Evolutionary conservation across 352 stramenopile genomes (phyloP).

Genomic region (Stramenopiles sp.): DNA sequence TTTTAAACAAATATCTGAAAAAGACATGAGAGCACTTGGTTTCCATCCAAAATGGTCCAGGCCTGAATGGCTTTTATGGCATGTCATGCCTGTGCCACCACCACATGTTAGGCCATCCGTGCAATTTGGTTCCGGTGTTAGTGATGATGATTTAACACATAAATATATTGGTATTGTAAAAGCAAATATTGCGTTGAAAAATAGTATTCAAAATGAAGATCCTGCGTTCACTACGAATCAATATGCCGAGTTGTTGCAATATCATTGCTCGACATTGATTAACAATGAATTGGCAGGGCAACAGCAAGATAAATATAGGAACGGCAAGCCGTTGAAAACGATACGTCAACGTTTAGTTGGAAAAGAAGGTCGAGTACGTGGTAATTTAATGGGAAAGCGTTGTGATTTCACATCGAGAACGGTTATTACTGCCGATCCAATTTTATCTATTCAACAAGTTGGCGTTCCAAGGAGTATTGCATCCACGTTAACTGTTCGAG

Average conservation of each 20-base stretch:
- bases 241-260: slow-evolving; percentile 34
- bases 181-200: slow-evolving; percentile 81
- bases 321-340: slow-evolving; percentile 93
- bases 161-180: slow-evolving; percentile 95
- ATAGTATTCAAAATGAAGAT: slow-evolving; percentile 82
- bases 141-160: slow-evolving; percentile 95
- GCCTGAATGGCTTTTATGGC: slow-evolving; percentile 95
- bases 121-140: slow-evolving; percentile 63
- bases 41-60: slow-evolving; percentile 78
- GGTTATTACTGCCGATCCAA: slow-evolving; percentile 97
- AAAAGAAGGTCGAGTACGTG: slow-evolving; percentile 94
- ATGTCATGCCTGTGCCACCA: slow-evolving; percentile 89
- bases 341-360: slow-evolving; percentile 97
- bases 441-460: slow-evolving; percentile 89
- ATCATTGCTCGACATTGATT: slow-evolving; percentile 70
- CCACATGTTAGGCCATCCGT: slow-evolving; percentile 92
- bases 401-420: slow-evolving; percentile 97
- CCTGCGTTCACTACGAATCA: slow-evolving; percentile 37
- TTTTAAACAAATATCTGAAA: slow-evolving; percentile 88
- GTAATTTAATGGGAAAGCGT: slow-evolving; percentile 99
- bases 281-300: slow-evolving; percentile 93
- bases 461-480: slow-evolving; percentile 92
- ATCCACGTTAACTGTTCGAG: slow-evolving; percentile 93
- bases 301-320: slow-evolving; percentile 83
- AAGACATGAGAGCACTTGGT: slow-evolving; percentile 79